phyloP scores from a whole-genome alignment of 2,329 filamentous ascomycete species.

The Hirsutella rhossiliensis region DNA sequence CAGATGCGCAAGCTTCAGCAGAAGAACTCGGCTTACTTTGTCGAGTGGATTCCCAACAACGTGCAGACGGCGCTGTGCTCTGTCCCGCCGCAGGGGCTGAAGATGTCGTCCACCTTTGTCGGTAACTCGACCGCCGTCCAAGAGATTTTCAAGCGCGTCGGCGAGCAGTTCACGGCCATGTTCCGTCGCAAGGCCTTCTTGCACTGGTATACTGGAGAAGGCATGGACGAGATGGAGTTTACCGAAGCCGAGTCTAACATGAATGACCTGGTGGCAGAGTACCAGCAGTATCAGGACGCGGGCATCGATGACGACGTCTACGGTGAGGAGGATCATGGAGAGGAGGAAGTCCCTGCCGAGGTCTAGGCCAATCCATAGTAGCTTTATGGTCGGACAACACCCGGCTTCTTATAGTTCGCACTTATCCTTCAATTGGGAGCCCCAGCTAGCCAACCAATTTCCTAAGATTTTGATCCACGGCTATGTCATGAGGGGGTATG shows the following conservation, averaged over 20 bases:
- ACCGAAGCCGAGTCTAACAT: constrained; percentile 99
- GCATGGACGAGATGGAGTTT: constrained; percentile 99
- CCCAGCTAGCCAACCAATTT: no score
- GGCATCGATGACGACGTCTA: constrained; percentile 71
- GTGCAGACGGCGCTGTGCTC: constrained; percentile 99
- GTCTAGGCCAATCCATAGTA: constrained; percentile 16
- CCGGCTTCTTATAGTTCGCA: no score
- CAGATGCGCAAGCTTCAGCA: constrained; percentile 99
- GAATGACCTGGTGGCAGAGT: constrained; percentile 99
- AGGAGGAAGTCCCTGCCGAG: constrained; percentile 75
- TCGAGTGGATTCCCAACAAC: constrained; percentile 99
- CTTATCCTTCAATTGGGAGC: no score
- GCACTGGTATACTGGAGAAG: constrained; percentile 99
- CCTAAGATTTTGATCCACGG: no score
- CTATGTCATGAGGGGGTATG: no score
- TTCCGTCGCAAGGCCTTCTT: constrained; percentile 99
- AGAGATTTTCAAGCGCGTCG: constrained; percentile 99
- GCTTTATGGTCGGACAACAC: no score
- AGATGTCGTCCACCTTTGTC: constrained; percentile 98
- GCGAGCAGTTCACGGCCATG: constrained; percentile 99
- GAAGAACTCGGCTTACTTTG: constrained; percentile 99
- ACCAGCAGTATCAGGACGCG: constrained; percentile 99
- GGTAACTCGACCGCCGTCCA: constrained; percentile 99
- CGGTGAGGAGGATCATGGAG: constrained; percentile 66
- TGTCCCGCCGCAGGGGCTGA: constrained; percentile 91